These are phyloP conservation scores for Leersia perrieri DNA, from an alignment of 176 grass and related monocot species.

Conservation along the genomic window DNA sequence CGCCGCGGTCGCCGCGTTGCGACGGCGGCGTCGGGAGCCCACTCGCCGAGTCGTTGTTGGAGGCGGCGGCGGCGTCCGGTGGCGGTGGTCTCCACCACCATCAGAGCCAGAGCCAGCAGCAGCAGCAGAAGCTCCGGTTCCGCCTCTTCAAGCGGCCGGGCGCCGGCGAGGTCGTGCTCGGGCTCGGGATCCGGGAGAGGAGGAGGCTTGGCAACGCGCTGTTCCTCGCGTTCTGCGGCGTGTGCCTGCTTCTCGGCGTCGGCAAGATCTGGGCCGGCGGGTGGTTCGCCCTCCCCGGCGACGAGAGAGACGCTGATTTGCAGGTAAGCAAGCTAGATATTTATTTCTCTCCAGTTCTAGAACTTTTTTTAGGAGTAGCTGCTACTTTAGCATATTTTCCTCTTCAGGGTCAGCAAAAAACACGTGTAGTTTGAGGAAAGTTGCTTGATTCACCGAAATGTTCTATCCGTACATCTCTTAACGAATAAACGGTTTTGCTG, in stretches of 20 bases:
- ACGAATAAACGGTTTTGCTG: neutral
- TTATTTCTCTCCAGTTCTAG: conserved; percentile 2
- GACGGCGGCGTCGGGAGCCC: conserved; percentile 51
- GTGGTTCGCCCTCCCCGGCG: conserved; percentile 37
- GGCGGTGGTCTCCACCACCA: conserved; percentile 38
- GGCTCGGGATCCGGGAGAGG: conserved; percentile 48
- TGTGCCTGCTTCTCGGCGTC: conserved; percentile 70
- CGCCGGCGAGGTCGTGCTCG: conserved; percentile 33
- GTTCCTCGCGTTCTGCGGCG: conserved; percentile 82
- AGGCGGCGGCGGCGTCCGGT: neutral
- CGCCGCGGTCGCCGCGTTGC: conserved; percentile 60
- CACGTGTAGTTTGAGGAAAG: neutral
- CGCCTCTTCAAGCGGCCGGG: conserved; percentile 54
- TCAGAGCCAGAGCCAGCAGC: too few relatives aligned
- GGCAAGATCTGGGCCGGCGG: conserved; percentile 73
- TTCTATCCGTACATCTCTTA: neutral
- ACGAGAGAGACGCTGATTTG: conserved; percentile 30
- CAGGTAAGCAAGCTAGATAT: conserved; percentile 33
- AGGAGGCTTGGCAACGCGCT: conserved; percentile 66
- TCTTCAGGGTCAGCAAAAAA: neutral
- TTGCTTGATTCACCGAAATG: neutral
- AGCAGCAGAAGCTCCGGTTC: conserved; percentile 57
- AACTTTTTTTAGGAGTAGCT: neutral
- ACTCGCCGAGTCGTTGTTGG: conserved; percentile 14
- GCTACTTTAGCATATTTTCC: neutral